Conservation (phyloP, 306 rosid genomes). For the Rosa rugosa region DNA sequence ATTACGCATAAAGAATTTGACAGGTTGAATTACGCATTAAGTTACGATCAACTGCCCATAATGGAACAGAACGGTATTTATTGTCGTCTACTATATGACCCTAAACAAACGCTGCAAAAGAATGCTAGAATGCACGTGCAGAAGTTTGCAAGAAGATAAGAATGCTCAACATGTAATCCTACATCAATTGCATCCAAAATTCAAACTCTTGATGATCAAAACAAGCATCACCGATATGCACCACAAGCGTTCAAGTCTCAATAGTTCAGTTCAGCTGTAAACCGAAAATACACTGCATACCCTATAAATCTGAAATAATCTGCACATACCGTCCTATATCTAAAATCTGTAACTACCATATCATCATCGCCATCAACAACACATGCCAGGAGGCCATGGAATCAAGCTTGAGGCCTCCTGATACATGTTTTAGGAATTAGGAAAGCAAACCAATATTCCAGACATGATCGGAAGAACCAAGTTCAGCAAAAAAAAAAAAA, state of each 20-base stretch:
- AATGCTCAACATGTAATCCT: neutral
- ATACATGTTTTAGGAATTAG: neutral
- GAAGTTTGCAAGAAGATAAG: neutral
- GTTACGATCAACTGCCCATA: neutral
- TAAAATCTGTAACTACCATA: neutral
- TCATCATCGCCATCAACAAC: neutral
- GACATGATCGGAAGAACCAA: neutral
- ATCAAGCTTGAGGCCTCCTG: neutral
- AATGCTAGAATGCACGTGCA: conserved; percentile 1
- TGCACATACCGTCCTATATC: neutral
- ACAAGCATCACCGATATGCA: neutral
- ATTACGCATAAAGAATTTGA: neutral
- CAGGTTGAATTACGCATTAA: neutral
- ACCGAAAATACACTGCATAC: neutral
- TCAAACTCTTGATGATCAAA: neutral
- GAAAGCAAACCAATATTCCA: neutral
- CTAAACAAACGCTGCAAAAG: neutral
- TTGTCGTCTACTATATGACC: neutral
- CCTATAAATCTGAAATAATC: neutral
- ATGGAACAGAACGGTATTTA: neutral
- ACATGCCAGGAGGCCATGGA: neutral
- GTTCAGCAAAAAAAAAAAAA: neutral
- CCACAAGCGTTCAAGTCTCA: neutral
- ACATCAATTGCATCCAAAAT: conserved; percentile 3
- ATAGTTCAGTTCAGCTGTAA: conserved; percentile 10